These are phyloP conservation scores for Aureobasidium melanogenum DNA, from an alignment of 2,329 filamentous ascomycete genomes.

Conservation along the genomic window DNA sequence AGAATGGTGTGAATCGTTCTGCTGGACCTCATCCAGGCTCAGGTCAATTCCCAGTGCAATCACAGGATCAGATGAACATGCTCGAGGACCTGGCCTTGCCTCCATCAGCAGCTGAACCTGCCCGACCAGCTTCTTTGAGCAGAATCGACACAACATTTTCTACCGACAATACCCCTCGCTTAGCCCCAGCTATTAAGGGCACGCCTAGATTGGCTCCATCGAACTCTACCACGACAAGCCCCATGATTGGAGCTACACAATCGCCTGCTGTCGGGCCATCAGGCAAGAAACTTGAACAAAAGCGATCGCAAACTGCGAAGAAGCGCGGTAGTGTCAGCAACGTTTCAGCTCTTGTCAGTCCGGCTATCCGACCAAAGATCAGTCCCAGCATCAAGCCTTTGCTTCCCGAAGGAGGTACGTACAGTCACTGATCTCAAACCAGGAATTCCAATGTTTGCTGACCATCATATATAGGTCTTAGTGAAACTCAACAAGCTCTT, in stretches of 20 bases:
- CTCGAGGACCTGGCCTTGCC: conserved; percentile 63
- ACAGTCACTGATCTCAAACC: background rate
- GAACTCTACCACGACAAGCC: conserved; percentile 41
- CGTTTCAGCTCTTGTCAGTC: conserved; percentile 69
- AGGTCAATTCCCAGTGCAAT: conserved; percentile 10
- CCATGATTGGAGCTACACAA: conserved; percentile 43
- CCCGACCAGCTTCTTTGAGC: background rate
- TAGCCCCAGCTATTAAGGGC: conserved; percentile 48
- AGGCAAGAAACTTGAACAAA: conserved; percentile 28
- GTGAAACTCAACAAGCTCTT: conserved; percentile 55
- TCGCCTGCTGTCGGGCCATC: conserved; percentile 37
- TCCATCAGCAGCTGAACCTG: conserved; percentile 58
- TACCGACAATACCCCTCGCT: conserved; percentile 46
- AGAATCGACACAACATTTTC: conserved; percentile 30
- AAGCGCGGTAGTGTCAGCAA: conserved; percentile 54
- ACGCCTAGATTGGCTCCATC: conserved; percentile 50
- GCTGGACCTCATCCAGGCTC: background rate
- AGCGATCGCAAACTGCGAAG: conserved; percentile 41
- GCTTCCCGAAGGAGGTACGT: conserved; percentile 60
- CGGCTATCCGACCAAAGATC: conserved; percentile 78
- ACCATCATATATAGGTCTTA: conserved; percentile 16
- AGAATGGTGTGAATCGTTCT: background rate
- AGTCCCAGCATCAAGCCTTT: conserved; percentile 92
- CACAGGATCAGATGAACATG: conserved; percentile 21
- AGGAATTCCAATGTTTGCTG: background rate